Percentiles rank a stretch among this genome's conserved stretches.
Evolutionary conservation across 2,329 filamentous ascomycete genomes (phyloP).

Genomic region (Ceratocystis ficicola): DNA sequence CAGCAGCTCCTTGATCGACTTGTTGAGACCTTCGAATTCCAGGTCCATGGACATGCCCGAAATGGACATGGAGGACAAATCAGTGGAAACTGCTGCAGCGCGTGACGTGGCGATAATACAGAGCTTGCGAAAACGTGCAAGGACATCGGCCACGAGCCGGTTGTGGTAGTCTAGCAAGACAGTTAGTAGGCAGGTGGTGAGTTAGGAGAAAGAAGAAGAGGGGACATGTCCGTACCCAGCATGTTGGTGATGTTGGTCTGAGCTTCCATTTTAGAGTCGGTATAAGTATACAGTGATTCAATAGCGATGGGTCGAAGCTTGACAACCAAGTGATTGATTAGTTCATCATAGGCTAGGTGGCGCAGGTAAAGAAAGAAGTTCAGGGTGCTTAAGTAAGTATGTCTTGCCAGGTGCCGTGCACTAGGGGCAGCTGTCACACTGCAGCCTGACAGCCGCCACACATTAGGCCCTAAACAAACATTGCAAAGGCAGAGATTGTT

Average conservation of each 20-base stretch:
- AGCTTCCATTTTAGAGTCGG: slow-evolving; percentile 17
- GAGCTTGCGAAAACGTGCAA: slow-evolving; percentile 35
- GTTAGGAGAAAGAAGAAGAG: slow-evolving; percentile 2
- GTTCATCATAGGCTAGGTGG: not conserved
- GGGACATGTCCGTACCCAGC: slow-evolving; percentile 28
- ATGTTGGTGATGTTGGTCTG: slow-evolving; percentile 28
- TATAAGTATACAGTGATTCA: not conserved
- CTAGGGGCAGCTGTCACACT: not conserved
- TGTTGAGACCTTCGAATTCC: slow-evolving; percentile 36
- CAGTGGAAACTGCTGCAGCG: slow-evolving; percentile 33
- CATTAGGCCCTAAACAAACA: not conserved
- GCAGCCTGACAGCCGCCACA: not conserved
- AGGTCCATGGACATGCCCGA: slow-evolving; percentile 36
- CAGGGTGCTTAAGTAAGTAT: not conserved
- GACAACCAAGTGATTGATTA: not conserved
- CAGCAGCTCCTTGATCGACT: slow-evolving; percentile 36
- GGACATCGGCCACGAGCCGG: slow-evolving; percentile 35
- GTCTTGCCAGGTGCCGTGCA: not conserved
- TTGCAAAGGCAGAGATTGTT: not conserved
- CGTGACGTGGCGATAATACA: slow-evolving; percentile 33
- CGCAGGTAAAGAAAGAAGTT: not conserved
- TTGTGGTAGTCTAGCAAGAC: slow-evolving; percentile 33
- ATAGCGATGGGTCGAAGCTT: not conserved
- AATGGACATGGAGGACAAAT: slow-evolving; percentile 34
- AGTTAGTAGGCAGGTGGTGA: slow-evolving; percentile 16